phyloP scores from a whole-genome alignment of 306 rosid species.

The Dalbergia oliveri region DNA sequence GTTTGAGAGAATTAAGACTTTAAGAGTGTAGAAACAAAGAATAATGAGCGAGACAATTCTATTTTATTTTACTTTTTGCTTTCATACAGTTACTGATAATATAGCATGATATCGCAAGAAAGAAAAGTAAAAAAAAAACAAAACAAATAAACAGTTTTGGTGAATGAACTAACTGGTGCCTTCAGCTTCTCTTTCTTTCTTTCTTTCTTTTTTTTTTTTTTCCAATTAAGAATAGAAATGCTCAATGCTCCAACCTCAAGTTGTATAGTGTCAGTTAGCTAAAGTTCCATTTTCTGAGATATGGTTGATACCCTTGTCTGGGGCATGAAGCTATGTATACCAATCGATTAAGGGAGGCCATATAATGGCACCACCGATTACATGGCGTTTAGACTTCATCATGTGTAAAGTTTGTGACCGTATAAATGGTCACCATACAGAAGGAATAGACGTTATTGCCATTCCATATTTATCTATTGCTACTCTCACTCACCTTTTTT shows the following conservation, averaged over 20 bases:
- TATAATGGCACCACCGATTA: not conserved
- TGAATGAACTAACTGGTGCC: not conserved
- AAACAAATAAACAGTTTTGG: not conserved
- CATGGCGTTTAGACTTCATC: not conserved
- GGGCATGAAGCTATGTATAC: not conserved
- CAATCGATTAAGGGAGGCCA: not conserved
- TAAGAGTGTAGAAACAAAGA: constrained; percentile 40
- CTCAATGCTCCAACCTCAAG: not conserved
- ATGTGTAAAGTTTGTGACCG: not conserved
- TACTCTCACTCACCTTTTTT: no score
- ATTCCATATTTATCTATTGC: no score
- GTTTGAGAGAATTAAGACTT: not conserved
- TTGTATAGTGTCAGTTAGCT: not conserved
- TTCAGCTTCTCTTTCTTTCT: not conserved
- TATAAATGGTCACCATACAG: not conserved
- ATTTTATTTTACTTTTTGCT: not conserved
- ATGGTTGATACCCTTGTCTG: not conserved
- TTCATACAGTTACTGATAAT: not conserved
- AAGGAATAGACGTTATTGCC: no score
- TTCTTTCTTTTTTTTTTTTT: not conserved
- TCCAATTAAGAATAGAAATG: not conserved
- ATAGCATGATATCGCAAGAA: not conserved
- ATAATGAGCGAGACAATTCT: constrained; percentile 18
- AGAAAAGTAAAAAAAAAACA: not conserved
- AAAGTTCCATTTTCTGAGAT: not conserved